Conservation (phyloP, 768 basidiomycete genomes). For the Auricularia heimuer region DNA sequence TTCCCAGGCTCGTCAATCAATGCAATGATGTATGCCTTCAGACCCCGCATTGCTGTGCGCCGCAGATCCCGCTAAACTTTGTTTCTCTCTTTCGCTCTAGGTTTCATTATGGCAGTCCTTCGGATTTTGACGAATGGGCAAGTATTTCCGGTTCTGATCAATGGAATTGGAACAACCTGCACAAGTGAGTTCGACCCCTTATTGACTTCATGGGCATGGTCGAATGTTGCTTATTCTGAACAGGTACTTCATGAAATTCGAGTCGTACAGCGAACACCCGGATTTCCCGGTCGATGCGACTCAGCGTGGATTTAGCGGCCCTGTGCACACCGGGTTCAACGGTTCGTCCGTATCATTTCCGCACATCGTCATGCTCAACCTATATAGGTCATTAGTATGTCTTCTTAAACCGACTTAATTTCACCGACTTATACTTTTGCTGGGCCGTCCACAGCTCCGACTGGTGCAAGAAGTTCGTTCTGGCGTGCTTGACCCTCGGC, state of each 20-base stretch:
- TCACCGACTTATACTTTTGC: too few relatives aligned
- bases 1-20: constrained; percentile 8
- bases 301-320: constrained; percentile 6
- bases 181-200: constrained; percentile 1
- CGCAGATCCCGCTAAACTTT: too few relatives aligned
- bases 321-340: constrained; percentile 2
- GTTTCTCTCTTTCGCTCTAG: not conserved
- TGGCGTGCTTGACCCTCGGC: constrained; percentile 3
- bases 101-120: constrained; percentile 9
- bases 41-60: not conserved
- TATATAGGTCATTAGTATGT: constrained; percentile 7
- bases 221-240: not conserved
- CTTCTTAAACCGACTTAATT: not conserved
- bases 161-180: constrained; percentile 8
- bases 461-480: constrained; percentile 5
- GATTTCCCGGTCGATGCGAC: constrained; percentile 3
- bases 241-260: not conserved
- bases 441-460: not conserved
- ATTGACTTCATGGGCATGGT: not conserved
- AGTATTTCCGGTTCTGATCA: constrained; percentile 5
- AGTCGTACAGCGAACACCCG: not conserved
- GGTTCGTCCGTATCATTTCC: too few relatives aligned
- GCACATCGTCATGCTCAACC: too few relatives aligned
- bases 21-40: constrained; percentile 8
- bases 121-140: constrained; percentile 15